These are phyloP conservation scores for Tardiomyces digboiensis DNA, from an alignment of 1,139 yeast species.

Conservation along the genomic window DNA sequence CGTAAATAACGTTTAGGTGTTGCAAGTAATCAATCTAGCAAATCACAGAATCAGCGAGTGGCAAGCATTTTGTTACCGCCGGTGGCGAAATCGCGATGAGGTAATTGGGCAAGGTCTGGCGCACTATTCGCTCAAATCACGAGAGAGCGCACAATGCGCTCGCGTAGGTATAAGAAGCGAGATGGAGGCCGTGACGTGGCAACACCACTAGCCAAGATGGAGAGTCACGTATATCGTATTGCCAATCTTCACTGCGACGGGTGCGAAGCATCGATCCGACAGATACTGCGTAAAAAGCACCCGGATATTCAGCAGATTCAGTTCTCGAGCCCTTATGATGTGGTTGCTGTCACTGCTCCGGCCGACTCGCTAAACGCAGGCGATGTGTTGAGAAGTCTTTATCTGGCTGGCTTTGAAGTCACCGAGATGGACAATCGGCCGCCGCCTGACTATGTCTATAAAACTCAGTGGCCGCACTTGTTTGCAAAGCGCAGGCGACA, in stretches of 20 bases:
- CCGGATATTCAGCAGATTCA: constrained; percentile 15
- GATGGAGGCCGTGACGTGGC: too few relatives aligned
- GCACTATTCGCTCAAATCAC: too few relatives aligned
- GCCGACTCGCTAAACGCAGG: constrained; percentile 10
- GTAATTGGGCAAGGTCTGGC: too few relatives aligned
- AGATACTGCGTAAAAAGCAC: constrained; percentile 16
- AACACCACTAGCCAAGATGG: neutral
- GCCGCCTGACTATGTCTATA: neutral
- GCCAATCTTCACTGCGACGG: constrained; percentile 44
- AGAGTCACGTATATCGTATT: constrained; percentile 10
- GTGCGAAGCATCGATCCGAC: constrained; percentile 35
- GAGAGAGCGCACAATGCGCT: too few relatives aligned
- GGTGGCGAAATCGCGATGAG: too few relatives aligned
- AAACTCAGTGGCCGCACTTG: constrained; percentile 11
- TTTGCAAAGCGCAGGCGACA: constrained; percentile 3
- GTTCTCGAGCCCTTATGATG: constrained; percentile 23
- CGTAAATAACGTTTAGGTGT: too few relatives aligned
- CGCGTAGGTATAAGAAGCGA: too few relatives aligned
- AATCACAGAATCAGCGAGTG: too few relatives aligned
- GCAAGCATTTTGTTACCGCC: too few relatives aligned
- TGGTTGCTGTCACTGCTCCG: constrained; percentile 14
- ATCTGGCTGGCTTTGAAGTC: constrained; percentile 26
- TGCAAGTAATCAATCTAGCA: too few relatives aligned
- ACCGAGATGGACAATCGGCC: constrained; percentile 13
- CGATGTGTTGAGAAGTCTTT: constrained; percentile 11